phyloP scores from a whole-genome alignment of 2,329 filamentous ascomycete genomes.

The Plectosphaerella sp. region DNA sequence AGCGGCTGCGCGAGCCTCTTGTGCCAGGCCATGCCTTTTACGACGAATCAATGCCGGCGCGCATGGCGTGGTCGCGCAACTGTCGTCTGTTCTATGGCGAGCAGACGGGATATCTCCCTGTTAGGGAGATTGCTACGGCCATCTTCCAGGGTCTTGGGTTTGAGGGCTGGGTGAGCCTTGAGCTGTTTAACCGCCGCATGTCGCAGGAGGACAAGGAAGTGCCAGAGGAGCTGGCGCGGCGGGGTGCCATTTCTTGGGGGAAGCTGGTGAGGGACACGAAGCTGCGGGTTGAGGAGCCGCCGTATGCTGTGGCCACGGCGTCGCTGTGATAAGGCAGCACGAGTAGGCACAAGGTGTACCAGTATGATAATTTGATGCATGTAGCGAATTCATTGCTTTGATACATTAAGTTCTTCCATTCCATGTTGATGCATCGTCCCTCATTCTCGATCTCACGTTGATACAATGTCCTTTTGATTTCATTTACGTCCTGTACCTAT shows the following conservation, averaged over 20 bases:
- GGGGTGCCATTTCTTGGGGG: slow-evolving; percentile 46
- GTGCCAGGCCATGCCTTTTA: slow-evolving; percentile 36
- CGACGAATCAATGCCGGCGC: slow-evolving; percentile 25
- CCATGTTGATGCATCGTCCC: background rate
- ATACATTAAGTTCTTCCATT: background rate
- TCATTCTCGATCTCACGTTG: background rate
- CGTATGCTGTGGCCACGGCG: slow-evolving; percentile 23
- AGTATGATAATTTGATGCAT: background rate
- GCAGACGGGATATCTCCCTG: slow-evolving; percentile 63
- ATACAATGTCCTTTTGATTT: slow-evolving; percentile 5
- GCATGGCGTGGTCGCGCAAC: slow-evolving; percentile 79
- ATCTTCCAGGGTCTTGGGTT: slow-evolving; percentile 63
- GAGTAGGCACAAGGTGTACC: slow-evolving; percentile 9
- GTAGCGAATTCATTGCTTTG: background rate
- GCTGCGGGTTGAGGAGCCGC: slow-evolving; percentile 17
- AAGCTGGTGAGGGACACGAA: slow-evolving; percentile 34
- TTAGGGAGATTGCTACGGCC: slow-evolving; percentile 54
- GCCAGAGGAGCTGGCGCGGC: slow-evolving; percentile 56
- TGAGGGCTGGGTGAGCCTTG: slow-evolving; percentile 66
- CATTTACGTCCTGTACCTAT: background rate
- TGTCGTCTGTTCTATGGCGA: slow-evolving; percentile 57
- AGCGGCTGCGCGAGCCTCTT: slow-evolving; percentile 55
- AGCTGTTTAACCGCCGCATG: slow-evolving; percentile 63
- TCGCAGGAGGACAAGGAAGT: slow-evolving; percentile 43
- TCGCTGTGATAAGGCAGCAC: slow-evolving; percentile 17